Base-by-base conservation (phyloP, 1,284 basidiomycete genomes). In the Rhodotorula sp. region DNA sequence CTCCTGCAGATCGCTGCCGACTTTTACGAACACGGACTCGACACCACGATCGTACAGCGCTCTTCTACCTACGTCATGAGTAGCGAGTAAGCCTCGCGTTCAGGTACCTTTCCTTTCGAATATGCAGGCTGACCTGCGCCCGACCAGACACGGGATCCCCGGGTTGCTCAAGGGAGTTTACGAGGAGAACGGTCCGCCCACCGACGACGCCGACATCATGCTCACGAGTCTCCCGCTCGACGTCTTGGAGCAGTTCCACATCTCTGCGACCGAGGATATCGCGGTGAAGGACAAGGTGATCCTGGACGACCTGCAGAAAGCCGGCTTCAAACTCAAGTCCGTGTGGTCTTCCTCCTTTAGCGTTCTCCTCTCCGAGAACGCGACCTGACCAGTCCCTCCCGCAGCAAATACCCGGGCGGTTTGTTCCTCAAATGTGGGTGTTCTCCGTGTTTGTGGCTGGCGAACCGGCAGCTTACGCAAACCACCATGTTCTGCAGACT, bases 131-230 rank as follows among this genome's bases (percentile, higher is more conserved):
- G 54, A 57, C 59, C n/a, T 31, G 52, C 19, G 60, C 57, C 57
- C 52, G 55, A 0, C 2, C 48, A 56, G 81, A 77, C 47, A 76
- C 80, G 55, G 79, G 64, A 8, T 72, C 55, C 34, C 66, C 66
- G 55, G 67, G 0, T 34, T 74, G 6, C 69, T 74, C 18, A 69
- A 70, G 28, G 73, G 72, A 8, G 67, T 76, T 5, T 87, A 82
- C 80, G 83, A 83, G 34, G 81, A 83, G 66, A 82, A 80, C 26
- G 80, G 82, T 5, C 83, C 85, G 2, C 74, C 72, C 2, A 60
- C 80, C 1, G 82, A 84, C 10, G 78, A 84, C 12, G 81, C 83
- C 45, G 86, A 87, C 78, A 81, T 87, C 64, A 81, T 81, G 69
- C 79, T 81, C 57, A 79, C 79, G 26, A 79, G 83, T 16, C 79